Conservation (phyloP, 805 yeast species). For the Sungouiella thailandica region DNA sequence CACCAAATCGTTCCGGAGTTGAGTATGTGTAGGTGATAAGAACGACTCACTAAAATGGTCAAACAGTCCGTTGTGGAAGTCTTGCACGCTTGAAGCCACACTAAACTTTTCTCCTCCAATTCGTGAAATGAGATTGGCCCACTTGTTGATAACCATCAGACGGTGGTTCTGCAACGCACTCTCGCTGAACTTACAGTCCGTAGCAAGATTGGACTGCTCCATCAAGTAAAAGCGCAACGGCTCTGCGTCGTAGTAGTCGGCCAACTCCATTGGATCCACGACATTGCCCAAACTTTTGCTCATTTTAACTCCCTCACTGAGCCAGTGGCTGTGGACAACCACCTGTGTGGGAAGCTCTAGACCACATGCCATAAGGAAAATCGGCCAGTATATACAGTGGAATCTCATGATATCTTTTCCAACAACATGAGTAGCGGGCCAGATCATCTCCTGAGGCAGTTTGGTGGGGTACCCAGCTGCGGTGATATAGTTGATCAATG, state of each 20-base stretch:
- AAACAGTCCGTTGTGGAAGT: conserved; percentile 14
- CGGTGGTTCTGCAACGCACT: conserved; percentile 47
- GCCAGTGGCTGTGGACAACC: conserved; percentile 93
- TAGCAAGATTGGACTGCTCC: conserved; percentile 67
- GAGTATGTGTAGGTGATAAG: too few relatives aligned
- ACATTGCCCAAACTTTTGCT: conserved; percentile 91
- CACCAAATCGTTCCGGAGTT: conserved; percentile 1
- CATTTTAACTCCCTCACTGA: conserved; percentile 86
- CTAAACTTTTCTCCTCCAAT: conserved; percentile 67
- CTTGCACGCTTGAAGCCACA: conserved; percentile 41
- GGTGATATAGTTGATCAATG: conserved; percentile 79
- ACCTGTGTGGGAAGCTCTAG: conserved; percentile 66
- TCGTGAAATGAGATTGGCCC: conserved; percentile 74
- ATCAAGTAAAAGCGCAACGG: conserved; percentile 69
- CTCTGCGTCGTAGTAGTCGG: conserved; percentile 64
- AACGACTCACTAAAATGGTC: neutral
- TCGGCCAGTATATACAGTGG: conserved; percentile 94
- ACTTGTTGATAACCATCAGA: conserved; percentile 70
- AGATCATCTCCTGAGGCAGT: conserved; percentile 23
- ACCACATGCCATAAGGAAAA: conserved; percentile 79
- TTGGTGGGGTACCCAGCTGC: conserved; percentile 48
- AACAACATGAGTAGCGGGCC: conserved; percentile 78
- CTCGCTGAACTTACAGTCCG: conserved; percentile 78
- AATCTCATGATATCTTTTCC: conserved; percentile 91
- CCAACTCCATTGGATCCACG: conserved; percentile 77